Conservation (phyloP, 2,329 filamentous ascomycete genomes). For the Pseudocercospora macadamiae region DNA sequence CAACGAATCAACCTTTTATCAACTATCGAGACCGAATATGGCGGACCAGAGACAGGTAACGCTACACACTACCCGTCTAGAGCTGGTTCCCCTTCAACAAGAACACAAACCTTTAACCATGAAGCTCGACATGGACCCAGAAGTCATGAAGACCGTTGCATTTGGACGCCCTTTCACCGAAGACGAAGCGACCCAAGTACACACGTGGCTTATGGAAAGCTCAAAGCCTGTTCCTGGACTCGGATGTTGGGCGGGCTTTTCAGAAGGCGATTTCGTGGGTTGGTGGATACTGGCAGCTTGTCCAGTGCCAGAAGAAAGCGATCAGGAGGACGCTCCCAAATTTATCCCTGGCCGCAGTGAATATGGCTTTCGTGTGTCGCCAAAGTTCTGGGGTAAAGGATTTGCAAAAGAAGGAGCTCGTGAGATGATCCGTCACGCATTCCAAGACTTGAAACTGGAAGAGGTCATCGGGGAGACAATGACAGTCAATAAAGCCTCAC, state of each 20-base stretch:
- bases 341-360: neutral
- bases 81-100: neutral
- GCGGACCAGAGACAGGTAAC: neutral
- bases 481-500: neutral
- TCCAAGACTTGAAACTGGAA: neutral
- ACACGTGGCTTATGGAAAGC: neutral
- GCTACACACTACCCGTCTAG: neutral
- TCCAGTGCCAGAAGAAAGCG: neutral
- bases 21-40: neutral
- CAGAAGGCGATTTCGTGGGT: neutral
- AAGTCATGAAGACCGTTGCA: neutral
- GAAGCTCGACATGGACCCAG: neutral
- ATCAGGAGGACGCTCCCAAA: neutral
- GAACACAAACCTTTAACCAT: neutral
- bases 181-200: neutral
- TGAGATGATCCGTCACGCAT: neutral
- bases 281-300: neutral
- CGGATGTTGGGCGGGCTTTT: neutral
- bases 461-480: neutral
- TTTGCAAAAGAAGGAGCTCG: neutral
- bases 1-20: neutral
- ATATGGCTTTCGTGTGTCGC: neutral
- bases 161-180: neutral
- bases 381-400: neutral
- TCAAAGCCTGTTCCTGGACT: neutral